Base-by-base conservation (phyloP, 2,329 filamentous ascomycete genomes). In the Clonostachys byssicola region DNA sequence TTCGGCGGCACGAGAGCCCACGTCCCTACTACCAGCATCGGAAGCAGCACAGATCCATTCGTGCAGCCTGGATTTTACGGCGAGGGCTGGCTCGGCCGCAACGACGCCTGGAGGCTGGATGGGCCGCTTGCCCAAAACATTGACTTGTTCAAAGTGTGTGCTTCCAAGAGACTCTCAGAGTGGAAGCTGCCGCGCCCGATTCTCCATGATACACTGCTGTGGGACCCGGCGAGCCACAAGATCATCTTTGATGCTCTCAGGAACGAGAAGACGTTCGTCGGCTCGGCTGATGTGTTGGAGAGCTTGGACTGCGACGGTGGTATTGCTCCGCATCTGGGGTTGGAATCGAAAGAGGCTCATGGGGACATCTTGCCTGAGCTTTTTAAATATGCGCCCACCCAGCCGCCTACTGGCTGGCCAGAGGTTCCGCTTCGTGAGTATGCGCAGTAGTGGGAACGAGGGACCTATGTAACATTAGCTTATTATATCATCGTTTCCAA, bases 31-130 rank as follows among this genome's bases (percentile, higher is more conserved):
- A 42, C 39, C 5, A 47, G 34, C 35, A 47, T 47, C 30, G 45
- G 45, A 17, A 42, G 39, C 10, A 47, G 45, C 45, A 47, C 45
- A 6, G 45, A 47, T 42, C 45, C 17, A 30, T 23, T 47, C 16
- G 40, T 47, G 13, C 45, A 47, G 34, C 45, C 45, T 6, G 20
- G 14, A 2, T 47, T 47, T 34, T 42, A 35, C 14, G 45, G 45
- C 12, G 39, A 47, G 17, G 40, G 20, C 12, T 43, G 23, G 12
- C 23, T 30, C 23, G 23, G 23, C 3, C 2, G 6, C 23, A 16
- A 16, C 30, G 45, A 47, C 20, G 20, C 45, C 10, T 47, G 45
- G 45, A 42, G 40, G 14, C 17, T 47, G 34, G 30, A 12, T 20
- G 45, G 45, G 9, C 40, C 45, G 13, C 17, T 47, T 12, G 45